phyloP scores from a whole-genome alignment of 2,329 filamentous ascomycete genomes.

The Colletotrichum chlorophyti region DNA sequence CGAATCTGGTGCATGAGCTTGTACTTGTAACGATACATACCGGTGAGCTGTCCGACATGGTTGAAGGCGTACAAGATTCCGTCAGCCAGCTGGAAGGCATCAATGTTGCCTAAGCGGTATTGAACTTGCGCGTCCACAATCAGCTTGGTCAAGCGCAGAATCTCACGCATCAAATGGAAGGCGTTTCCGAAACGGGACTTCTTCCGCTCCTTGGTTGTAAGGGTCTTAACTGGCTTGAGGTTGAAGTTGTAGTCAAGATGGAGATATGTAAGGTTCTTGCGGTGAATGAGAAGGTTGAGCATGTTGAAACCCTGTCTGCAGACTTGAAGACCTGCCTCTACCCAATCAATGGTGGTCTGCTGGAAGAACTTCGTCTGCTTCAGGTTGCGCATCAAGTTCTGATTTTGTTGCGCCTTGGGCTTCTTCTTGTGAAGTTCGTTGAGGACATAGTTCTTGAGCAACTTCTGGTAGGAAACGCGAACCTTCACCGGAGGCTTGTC shows the following conservation, averaged over 20 bases:
- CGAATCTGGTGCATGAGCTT: slow-evolving; percentile 99
- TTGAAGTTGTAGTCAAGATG: slow-evolving; percentile 99
- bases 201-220: slow-evolving; percentile 98
- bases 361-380: slow-evolving; percentile 99
- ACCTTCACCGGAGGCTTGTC: slow-evolving; percentile 92
- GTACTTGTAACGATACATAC: slow-evolving; percentile 99
- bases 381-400: slow-evolving; percentile 85
- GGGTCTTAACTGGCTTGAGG: slow-evolving; percentile 96
- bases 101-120: slow-evolving; percentile 96
- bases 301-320: slow-evolving; percentile 99
- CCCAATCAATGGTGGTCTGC: slow-evolving; percentile 99
- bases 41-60: slow-evolving; percentile 95
- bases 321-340: slow-evolving; percentile 97
- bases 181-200: slow-evolving; percentile 99
- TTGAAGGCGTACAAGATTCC: slow-evolving; percentile 99
- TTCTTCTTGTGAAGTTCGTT: slow-evolving; percentile 97
- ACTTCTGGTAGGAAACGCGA: slow-evolving; percentile 96
- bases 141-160: slow-evolving; percentile 91
- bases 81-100: slow-evolving; percentile 97
- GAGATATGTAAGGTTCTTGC: slow-evolving; percentile 97
- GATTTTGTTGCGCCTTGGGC: slow-evolving; percentile 94
- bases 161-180: slow-evolving; percentile 98
- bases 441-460: slow-evolving; percentile 93
- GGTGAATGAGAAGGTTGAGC: slow-evolving; percentile 95
- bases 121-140: slow-evolving; percentile 99